Evolutionary conservation across 129 eudicot species (phyloP).

Genomic region (Daucus carota): DH1_v3.0 NC_030382.2:52686001-52686500

Average conservation of each 20-base stretch:
- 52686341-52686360: neutral
- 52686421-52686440: neutral
- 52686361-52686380: neutral
- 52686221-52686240: neutral
- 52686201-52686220: too few species aligned
- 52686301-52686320: constrained; percentile 5
- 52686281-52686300: constrained; percentile 38
- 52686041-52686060: too few species aligned
- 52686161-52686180: too few species aligned
- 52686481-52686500: too few species aligned
- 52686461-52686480: neutral
- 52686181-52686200: too few species aligned
- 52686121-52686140: too few species aligned
- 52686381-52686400: neutral
- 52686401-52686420: neutral
- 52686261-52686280: constrained; percentile 21
- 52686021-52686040: too few species aligned
- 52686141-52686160: too few species aligned
- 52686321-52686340: neutral
- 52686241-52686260: neutral
- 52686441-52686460: neutral
- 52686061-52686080: too few species aligned
- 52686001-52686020: too few species aligned
- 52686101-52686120: too few species aligned
- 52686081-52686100: too few species aligned